Percentiles rank a stretch among this genome's conserved stretches.
phyloP scores from a whole-genome alignment of 2,329 filamentous ascomycete genomes.

The Pseudogymnoascus sp. region DNA sequence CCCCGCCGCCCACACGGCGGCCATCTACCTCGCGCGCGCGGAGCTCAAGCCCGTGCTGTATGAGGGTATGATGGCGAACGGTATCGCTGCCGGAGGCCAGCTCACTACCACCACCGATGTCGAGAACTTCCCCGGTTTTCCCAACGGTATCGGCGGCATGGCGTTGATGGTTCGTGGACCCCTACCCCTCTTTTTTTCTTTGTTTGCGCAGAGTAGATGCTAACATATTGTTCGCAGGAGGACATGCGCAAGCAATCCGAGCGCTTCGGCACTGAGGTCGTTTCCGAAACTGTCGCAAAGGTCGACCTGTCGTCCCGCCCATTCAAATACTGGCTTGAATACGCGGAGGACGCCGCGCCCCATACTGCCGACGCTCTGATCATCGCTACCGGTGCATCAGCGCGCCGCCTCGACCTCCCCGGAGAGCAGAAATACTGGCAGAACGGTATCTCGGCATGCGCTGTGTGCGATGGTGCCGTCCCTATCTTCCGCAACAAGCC shows the following conservation, averaged over 20 bases:
- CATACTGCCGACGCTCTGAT: slow-evolving; percentile 90
- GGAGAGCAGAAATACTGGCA: slow-evolving; percentile 98
- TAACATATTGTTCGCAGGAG: slow-evolving; percentile 38
- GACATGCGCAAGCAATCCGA: slow-evolving; percentile 87
- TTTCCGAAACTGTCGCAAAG: slow-evolving; percentile 84
- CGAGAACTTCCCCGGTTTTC: slow-evolving; percentile 97
- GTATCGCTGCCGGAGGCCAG: slow-evolving; percentile 91
- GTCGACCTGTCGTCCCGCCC: slow-evolving; percentile 78
- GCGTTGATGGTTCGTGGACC: slow-evolving; percentile 60
- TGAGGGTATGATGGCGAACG: slow-evolving; percentile 96
- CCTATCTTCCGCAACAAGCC: slow-evolving; percentile 97
- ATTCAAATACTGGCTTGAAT: slow-evolving; percentile 92
- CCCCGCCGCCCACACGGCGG: slow-evolving; percentile 93
- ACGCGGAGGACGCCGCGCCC: slow-evolving; percentile 66
- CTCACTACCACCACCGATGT: slow-evolving; percentile 97
- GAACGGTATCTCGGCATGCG: slow-evolving; percentile 90
- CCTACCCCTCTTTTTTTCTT: background rate
- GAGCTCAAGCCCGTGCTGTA: slow-evolving; percentile 92
- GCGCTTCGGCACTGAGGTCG: slow-evolving; percentile 85
- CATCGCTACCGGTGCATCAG: slow-evolving; percentile 91
- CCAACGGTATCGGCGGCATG: slow-evolving; percentile 74
- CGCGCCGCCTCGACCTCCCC: slow-evolving; percentile 69
- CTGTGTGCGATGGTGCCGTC: slow-evolving; percentile 92
- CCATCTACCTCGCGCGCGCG: slow-evolving; percentile 89
- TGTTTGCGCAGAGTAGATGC: background rate